phyloP scores from a whole-genome alignment of 139 green algal genomes.

The Deuterostichococcus epilithicus region DNA sequence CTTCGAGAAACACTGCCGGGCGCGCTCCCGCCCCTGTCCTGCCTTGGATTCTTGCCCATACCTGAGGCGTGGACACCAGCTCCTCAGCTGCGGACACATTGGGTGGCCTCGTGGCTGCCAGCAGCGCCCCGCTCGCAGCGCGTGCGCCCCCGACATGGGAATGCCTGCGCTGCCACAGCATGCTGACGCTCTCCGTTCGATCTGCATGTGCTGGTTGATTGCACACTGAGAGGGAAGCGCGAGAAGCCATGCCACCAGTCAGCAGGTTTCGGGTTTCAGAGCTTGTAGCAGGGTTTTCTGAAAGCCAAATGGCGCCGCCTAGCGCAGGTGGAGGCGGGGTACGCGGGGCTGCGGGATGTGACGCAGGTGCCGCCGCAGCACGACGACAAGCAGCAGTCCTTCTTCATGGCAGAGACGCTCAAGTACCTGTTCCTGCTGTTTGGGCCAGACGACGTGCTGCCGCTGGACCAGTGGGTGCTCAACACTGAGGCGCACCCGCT shows the following conservation, averaged over 20 bases:
- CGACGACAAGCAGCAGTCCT: slow-evolving; percentile 74
- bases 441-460: slow-evolving; percentile 26
- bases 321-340: slow-evolving; percentile 44
- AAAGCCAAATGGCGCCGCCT: neutral
- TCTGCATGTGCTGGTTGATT: too few relatives aligned
- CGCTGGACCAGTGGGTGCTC: slow-evolving; percentile 73
- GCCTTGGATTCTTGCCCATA: neutral
- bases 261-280: too few relatives aligned
- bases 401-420: slow-evolving; percentile 78
- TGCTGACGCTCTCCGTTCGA: too few relatives aligned
- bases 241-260: too few relatives aligned
- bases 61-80: neutral
- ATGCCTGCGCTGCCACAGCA: neutral
- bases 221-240: too few relatives aligned
- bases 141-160: neutral
- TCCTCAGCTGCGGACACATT: neutral
- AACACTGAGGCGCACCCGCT: slow-evolving; percentile 84
- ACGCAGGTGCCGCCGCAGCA: slow-evolving; percentile 17
- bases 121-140: neutral
- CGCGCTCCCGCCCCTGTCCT: neutral
- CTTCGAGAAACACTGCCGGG: slow-evolving; percentile 53
- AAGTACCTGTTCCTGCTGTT: slow-evolving; percentile 84
- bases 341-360: slow-evolving; percentile 63
- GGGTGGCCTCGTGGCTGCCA: neutral
- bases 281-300: neutral